Evolutionary conservation across 352 stramenopile genomes (phyloP), one percentile per base, ranked within the genome.

Genomic region (Elongisporangium undulatum): DNA sequence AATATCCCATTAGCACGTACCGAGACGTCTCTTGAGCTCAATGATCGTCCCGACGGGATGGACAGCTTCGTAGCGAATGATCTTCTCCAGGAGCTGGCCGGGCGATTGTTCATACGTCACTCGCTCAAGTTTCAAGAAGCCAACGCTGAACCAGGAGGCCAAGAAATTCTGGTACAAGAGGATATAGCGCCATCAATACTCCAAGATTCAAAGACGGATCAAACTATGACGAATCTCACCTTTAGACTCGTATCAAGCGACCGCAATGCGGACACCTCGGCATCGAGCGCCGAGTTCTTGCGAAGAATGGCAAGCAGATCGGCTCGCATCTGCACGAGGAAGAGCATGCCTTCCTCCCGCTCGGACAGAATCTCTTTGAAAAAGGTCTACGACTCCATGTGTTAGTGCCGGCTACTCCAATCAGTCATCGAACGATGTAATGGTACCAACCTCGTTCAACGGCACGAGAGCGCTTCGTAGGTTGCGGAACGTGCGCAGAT

Each of bases 51-150:
- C 84, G 9, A 99, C 78, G 17, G 95, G 94, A 64, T 99, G 96
- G 1, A 99, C 96, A 6, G 90, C 90, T 63, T 99, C 95, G 66
- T 97, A 97, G 13, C 82, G 86, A 64, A 97, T 97, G 64, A 99
- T 98, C 66, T 96, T 96, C 71, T 99, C 96, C 53, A 99, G 84
- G 2, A 98, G 77, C 15, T 85, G 85, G 1, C 95, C 95, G 45
- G 90, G 71, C 12, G 95, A 98, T 38, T 86, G 67, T 49, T 98
- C 87, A 64, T 98, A 98, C 12, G 94, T 98, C 48, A 99, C 96
- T 51, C 93, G 79, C 66, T 91, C 73, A 21, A 98, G 73, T 26
- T 91, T 81, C 34, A 98, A 58, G 53, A 98, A 96, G 16, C 90
- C 93, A 22, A 96, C 91, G 50, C 83, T 90, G 62, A 98, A 98